Evolutionary conservation across 139 green algal genomes (phyloP).

Genomic region (Chlorella sp.): DNA sequence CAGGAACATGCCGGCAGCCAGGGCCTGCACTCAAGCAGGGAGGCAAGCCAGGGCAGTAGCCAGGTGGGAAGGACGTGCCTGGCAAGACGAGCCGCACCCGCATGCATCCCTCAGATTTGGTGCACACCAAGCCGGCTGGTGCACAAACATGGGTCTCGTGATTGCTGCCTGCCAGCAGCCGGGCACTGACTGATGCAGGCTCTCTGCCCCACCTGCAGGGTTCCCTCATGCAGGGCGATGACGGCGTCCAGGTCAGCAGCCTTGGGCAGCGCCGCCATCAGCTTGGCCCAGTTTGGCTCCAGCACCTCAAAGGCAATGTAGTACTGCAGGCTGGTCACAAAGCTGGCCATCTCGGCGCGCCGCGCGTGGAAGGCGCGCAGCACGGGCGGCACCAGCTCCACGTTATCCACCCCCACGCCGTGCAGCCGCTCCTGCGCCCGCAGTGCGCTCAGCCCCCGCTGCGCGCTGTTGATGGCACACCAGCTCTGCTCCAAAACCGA

Average conservation of each 20-base stretch:
- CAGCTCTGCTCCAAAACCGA: constrained; percentile 76
- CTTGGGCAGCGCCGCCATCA: constrained; percentile 55
- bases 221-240: constrained; percentile 79
- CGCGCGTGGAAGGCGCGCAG: constrained; percentile 73
- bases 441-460: constrained; percentile 45
- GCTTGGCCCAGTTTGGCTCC: constrained; percentile 68
- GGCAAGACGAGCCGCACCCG: background rate
- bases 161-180: no score
- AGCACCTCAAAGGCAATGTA: constrained; percentile 94
- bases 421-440: constrained; percentile 22
- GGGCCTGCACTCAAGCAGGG: background rate
- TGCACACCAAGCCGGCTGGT: no score
- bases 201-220: constrained; percentile 55
- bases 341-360: constrained; percentile 89
- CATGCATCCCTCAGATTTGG: background rate
- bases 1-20: constrained; percentile 44
- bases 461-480: constrained; percentile 71
- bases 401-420: constrained; percentile 30
- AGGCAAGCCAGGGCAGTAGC: background rate
- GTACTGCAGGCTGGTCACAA: constrained; percentile 91
- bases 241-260: constrained; percentile 84
- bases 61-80: background rate
- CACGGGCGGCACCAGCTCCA: constrained; percentile 46
- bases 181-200: no score
- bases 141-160: no score